phyloP scores from a whole-genome alignment of 1,284 basidiomycete species.

The Chalciporus sp. region DNA sequence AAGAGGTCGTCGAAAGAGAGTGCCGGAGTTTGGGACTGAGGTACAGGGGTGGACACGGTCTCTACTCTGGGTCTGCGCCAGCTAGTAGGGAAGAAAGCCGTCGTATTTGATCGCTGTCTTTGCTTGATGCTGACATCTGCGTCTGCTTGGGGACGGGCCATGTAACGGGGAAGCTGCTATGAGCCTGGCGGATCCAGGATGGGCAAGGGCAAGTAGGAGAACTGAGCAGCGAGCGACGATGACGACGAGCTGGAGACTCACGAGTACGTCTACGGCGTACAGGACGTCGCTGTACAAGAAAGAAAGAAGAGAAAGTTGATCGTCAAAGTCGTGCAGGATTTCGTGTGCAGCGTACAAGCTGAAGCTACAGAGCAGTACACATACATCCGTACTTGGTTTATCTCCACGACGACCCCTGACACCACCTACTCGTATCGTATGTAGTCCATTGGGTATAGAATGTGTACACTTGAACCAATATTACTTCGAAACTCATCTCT shows the following conservation, averaged over 20 bases:
- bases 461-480: neutral
- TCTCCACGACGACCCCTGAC: conserved; percentile 22
- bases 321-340: conserved; percentile 23
- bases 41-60: conserved; percentile 30
- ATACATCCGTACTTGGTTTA: conserved; percentile 21
- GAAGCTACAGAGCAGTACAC: conserved; percentile 6
- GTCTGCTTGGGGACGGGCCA: conserved; percentile 40
- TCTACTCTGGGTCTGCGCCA: conserved; percentile 48
- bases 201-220: conserved; percentile 6
- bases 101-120: conserved; percentile 49
- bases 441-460: no score
- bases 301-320: neutral
- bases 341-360: conserved; percentile 7
- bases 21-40: conserved; percentile 22
- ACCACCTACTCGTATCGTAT: no score
- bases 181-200: conserved; percentile 7
- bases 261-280: conserved; percentile 11
- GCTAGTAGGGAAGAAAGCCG: conserved; percentile 37
- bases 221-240: neutral
- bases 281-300: conserved; percentile 8
- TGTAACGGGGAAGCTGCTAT: conserved; percentile 19
- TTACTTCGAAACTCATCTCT: neutral
- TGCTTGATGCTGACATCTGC: conserved; percentile 36
- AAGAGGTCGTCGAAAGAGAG: conserved; percentile 51
- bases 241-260: conserved; percentile 11